Conservation (phyloP, 441 rosid genomes). For the Jatropha podagrica region DNA sequence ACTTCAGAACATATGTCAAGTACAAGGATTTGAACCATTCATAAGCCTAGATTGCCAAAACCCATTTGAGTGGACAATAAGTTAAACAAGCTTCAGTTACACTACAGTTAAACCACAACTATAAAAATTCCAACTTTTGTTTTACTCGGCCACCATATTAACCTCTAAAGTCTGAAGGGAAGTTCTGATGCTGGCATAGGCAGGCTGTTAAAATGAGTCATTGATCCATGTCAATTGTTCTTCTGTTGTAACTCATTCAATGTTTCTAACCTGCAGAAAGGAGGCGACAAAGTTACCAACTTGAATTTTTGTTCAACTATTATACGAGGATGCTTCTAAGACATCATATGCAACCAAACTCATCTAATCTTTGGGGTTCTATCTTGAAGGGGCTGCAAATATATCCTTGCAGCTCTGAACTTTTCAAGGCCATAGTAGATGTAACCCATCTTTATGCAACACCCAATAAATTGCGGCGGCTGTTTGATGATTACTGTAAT, state of each 20-base stretch:
- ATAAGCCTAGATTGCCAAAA: background rate
- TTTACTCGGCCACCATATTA: no score
- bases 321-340: constrained; percentile 69
- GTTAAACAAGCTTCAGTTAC: background rate
- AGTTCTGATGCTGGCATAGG: background rate
- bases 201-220: background rate
- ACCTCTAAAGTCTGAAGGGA: background rate
- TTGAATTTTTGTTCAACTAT: constrained; percentile 60
- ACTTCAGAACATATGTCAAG: background rate
- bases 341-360: constrained; percentile 53
- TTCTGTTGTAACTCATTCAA: constrained; percentile 18
- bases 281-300: constrained; percentile 66
- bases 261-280: constrained; percentile 56
- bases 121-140: no score
- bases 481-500: constrained; percentile 68
- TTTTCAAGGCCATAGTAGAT: constrained; percentile 60
- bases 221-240: background rate
- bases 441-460: constrained; percentile 70
- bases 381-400: constrained; percentile 67
- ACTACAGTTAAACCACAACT: background rate
- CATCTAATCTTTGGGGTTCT: constrained; percentile 69
- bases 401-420: constrained; percentile 74
- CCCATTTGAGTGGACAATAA: background rate
- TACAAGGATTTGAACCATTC: background rate
- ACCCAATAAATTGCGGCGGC: constrained; percentile 71